Conservation (phyloP, 2,329 filamentous ascomycete species). For the Penicillium occitanis region DNA sequence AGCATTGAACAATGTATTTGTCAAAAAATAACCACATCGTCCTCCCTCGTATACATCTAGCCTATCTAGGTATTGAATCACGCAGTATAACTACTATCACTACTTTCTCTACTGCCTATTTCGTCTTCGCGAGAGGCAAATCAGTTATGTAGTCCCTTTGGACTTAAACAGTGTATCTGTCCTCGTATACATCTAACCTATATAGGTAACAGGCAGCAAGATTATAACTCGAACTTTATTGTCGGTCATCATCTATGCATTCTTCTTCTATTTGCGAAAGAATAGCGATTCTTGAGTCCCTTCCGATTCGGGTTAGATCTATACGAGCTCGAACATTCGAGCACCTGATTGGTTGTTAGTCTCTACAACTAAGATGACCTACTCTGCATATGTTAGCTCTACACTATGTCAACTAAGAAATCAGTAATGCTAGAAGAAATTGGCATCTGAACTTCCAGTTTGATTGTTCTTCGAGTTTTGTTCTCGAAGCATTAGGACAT, state of each 20-base stretch:
- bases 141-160: background rate
- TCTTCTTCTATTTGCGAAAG: background rate
- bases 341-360: background rate
- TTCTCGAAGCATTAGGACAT: background rate
- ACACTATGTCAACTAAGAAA: background rate
- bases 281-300: background rate
- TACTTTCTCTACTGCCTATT: background rate
- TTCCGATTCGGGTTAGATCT: conserved; percentile 4
- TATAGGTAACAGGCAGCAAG: background rate
- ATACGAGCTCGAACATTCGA: background rate
- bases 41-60: background rate
- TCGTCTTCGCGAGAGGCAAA: background rate
- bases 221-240: background rate
- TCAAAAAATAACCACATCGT: background rate
- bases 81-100: background rate
- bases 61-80: background rate
- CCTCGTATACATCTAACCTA: background rate
- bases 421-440: background rate
- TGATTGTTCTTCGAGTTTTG: background rate
- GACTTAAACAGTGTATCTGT: background rate
- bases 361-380: background rate
- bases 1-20: background rate
- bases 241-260: background rate
- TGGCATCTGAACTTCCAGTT: background rate
- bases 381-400: background rate